These are phyloP conservation scores for Zoysia japonica DNA, from an alignment of 176 grass and related monocot species.

Conservation along the genomic window DNA sequence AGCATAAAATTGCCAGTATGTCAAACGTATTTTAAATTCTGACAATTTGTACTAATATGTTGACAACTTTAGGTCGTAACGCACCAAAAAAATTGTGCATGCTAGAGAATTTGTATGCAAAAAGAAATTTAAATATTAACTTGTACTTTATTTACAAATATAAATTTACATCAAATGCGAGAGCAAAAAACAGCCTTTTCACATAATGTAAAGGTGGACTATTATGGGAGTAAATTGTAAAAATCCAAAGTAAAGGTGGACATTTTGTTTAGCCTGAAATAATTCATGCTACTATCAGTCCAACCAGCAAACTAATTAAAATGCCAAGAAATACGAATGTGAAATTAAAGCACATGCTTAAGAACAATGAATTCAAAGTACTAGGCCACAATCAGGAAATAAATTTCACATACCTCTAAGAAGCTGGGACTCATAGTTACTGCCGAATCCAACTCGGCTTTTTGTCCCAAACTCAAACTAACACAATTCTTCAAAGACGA, in stretches of 20 bases:
- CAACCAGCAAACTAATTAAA: not conserved
- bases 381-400: not conserved
- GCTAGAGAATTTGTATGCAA: constrained; percentile 1
- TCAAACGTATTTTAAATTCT: not conserved
- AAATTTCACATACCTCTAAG: constrained; percentile 69
- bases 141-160: not conserved
- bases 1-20: constrained; percentile 9
- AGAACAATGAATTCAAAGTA: constrained; percentile 17
- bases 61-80: constrained; percentile 11
- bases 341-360: constrained; percentile 1
- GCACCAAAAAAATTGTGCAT: not conserved
- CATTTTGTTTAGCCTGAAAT: not conserved
- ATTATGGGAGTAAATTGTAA: not conserved
- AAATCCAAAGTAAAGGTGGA: not conserved
- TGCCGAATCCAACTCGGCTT: constrained; percentile 69
- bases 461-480: constrained; percentile 77
- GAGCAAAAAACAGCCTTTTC: not conserved
- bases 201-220: not conserved
- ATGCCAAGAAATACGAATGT: not conserved
- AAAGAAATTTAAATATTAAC: not conserved
- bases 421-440: constrained; percentile 75
- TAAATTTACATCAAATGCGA: not conserved
- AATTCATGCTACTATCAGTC: not conserved
- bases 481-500: constrained; percentile 84
- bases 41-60: constrained; percentile 2